Evolutionary conservation across 345 rosid species (phyloP).

Genomic region (Brassica napus): DNA sequence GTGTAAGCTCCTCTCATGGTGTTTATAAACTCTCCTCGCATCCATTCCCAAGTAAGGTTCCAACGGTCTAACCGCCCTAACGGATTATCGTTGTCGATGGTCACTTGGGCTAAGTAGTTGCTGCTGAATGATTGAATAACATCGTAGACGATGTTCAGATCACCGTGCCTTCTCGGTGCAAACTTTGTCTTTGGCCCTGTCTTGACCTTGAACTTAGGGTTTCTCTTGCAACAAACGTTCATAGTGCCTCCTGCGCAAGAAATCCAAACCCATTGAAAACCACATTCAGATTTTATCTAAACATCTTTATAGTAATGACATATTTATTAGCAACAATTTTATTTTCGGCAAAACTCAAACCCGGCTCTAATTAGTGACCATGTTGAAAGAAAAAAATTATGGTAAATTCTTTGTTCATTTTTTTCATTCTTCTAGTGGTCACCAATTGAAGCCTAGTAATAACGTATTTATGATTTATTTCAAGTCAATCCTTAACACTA

Average conservation of each 20-base stretch:
- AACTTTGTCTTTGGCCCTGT: constrained; percentile 46
- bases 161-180: constrained; percentile 56
- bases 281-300: background rate
- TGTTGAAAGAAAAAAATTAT: too few species aligned
- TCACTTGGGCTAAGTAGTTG: constrained; percentile 88
- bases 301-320: background rate
- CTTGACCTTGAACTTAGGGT: constrained; percentile 65
- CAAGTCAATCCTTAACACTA: too few species aligned
- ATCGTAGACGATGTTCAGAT: constrained; percentile 69
- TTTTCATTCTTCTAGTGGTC: too few species aligned
- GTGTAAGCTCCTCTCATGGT: constrained; percentile 87
- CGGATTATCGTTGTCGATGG: constrained; percentile 70
- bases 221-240: constrained; percentile 69
- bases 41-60: constrained; percentile 98
- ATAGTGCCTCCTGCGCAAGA: constrained; percentile 54
- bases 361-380: too few species aligned
- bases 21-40: constrained; percentile 77
- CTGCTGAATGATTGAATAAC: constrained; percentile 60
- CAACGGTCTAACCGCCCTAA: constrained; percentile 84
- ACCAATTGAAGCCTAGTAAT: too few species aligned
- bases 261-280: background rate
- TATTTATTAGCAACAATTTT: too few species aligned
- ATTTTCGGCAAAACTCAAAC: too few species aligned
- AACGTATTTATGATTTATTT: too few species aligned
- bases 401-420: too few species aligned